Conservation (phyloP, 2,329 filamentous ascomycete genomes). For the Periconia sp. region DNA sequence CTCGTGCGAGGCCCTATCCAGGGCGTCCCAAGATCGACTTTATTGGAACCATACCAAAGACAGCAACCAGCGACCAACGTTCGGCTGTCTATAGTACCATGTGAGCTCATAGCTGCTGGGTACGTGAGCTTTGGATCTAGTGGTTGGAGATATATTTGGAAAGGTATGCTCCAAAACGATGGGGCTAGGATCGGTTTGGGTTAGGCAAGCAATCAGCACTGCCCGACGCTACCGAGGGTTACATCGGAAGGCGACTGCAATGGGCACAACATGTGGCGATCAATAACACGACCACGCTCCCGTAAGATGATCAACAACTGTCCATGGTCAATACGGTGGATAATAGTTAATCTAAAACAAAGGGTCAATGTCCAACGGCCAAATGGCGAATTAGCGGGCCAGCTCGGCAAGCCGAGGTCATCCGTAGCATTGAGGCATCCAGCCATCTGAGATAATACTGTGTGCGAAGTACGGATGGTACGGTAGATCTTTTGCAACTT, state of each 20-base stretch:
- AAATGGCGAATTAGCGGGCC: not conserved
- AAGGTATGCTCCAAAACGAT: slow-evolving; percentile 21
- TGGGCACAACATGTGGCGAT: slow-evolving; percentile 25
- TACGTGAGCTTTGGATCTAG: slow-evolving; percentile 30
- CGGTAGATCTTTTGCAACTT: too few species aligned
- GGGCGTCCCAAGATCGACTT: slow-evolving; percentile 18
- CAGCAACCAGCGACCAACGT: slow-evolving; percentile 29
- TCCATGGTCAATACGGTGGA: not conserved
- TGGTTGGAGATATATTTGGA: slow-evolving; percentile 37
- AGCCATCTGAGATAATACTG: not conserved
- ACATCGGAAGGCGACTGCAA: slow-evolving; percentile 28
- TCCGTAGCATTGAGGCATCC: not conserved
- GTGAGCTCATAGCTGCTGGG: slow-evolving; percentile 34
- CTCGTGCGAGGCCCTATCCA: slow-evolving; percentile 20
- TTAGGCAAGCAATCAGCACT: slow-evolving; percentile 24
- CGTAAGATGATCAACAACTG: not conserved
- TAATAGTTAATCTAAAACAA: not conserved
- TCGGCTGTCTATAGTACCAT: slow-evolving; percentile 16
- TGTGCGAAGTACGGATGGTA: not conserved
- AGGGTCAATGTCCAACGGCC: not conserved
- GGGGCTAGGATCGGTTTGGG: slow-evolving; percentile 14
- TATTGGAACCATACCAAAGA: slow-evolving; percentile 19
- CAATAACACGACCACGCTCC: slow-evolving; percentile 25
- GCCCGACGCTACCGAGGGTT: slow-evolving; percentile 30
- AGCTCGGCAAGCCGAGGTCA: not conserved